A percentile compares a stretch with the other conserved stretches of the same genome.
Evolutionary conservation across 106 monocot genomes (phyloP).

Genomic region (Dendrobium huoshanense): DNA sequence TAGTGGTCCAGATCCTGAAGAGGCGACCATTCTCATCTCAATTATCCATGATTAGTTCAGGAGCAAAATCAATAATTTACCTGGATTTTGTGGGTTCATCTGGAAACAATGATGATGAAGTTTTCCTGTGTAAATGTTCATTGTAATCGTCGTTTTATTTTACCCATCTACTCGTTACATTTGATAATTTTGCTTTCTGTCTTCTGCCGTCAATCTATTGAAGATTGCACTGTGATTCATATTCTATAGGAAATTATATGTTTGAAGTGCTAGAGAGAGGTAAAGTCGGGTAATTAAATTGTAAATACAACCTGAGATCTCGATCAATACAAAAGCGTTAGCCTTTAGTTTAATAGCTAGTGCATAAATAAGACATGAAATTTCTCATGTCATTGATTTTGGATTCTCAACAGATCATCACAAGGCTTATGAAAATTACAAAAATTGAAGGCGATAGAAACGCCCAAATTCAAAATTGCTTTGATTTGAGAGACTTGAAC

Average conservation of each 20-base stretch:
- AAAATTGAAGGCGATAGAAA: neutral
- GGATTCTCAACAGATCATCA: neutral
- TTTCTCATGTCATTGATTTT: neutral
- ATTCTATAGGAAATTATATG: neutral
- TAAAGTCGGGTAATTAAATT: too few relatives aligned
- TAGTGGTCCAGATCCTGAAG: slow-evolving; percentile 1
- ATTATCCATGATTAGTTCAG: slow-evolving; percentile 1
- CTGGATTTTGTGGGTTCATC: neutral
- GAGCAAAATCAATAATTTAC: neutral
- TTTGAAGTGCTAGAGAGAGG: too few relatives aligned
- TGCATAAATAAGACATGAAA: neutral
- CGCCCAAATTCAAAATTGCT: slow-evolving; percentile 2
- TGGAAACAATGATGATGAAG: too few relatives aligned
- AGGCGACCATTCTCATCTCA: slow-evolving; percentile 5
- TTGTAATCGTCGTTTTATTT: neutral
- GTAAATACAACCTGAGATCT: neutral
- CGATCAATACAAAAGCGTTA: neutral
- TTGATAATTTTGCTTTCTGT: neutral
- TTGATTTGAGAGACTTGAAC: neutral
- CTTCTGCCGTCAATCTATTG: neutral
- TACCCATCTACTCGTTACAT: neutral
- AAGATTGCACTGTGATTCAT: neutral
- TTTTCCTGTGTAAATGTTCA: neutral
- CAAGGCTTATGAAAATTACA: neutral
- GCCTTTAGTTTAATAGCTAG: neutral